These are phyloP conservation scores for Artemisia argyi DNA, from an alignment of 129 eudicot genomes.

Conservation along the genomic window DNA sequence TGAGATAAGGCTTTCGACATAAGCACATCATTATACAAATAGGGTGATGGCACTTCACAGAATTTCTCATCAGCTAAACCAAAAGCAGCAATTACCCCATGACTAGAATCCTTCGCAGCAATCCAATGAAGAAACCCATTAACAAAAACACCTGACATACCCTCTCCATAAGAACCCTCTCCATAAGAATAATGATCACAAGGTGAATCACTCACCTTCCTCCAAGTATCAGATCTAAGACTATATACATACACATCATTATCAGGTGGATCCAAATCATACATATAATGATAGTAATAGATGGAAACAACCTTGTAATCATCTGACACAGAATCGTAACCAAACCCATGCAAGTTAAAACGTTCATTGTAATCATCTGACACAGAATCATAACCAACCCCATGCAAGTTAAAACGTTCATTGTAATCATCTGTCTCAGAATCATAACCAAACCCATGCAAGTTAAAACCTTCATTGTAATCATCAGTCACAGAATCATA, in stretches of 20 bases:
- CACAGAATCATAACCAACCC: constrained; percentile 37
- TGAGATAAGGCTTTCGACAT: too few relatives aligned
- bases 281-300: too few relatives aligned
- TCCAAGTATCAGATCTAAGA: constrained; percentile 47
- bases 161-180: constrained; percentile 20
- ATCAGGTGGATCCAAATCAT: not conserved
- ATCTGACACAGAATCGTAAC: constrained; percentile 45
- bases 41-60: constrained; percentile 36
- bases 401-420: too few relatives aligned
- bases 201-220: constrained; percentile 28
- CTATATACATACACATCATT: constrained; percentile 43
- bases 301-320: constrained; percentile 56
- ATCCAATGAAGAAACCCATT: constrained; percentile 63
- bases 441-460: constrained; percentile 39
- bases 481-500: constrained; percentile 47
- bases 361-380: too few relatives aligned
- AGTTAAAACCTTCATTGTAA: constrained; percentile 40
- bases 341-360: too few relatives aligned
- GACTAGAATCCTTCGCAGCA: constrained; percentile 13
- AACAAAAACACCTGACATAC: constrained; percentile 39
- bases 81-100: constrained; percentile 43
- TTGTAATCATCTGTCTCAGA: too few relatives aligned
- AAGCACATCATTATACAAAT: not conserved
- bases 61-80: constrained; percentile 47
- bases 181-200: constrained; percentile 42